Evolutionary conservation across 1,284 basidiomycete species (phyloP), one percentile per base, ranked within the genome.

Genomic region (Phellopilus nigrolimitatus): DNA sequence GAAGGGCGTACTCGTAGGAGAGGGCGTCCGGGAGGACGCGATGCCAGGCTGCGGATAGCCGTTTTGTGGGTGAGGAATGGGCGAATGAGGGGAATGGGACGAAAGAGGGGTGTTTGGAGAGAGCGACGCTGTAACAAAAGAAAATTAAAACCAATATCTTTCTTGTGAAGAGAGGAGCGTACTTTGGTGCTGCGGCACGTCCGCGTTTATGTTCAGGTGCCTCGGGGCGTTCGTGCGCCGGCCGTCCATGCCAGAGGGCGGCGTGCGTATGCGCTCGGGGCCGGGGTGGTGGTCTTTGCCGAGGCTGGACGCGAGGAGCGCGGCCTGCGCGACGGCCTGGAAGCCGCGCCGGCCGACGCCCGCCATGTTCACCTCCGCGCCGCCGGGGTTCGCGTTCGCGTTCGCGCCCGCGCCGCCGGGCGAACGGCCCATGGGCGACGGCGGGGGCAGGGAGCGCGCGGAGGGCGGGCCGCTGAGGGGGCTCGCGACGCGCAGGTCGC

Each of bases 201-300:
- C 63, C 34, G 69, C 61, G 56, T 69, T 70, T 44, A 79, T 80
- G 59, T 84, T 78, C 39, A 84, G 67, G 59, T 71, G 76, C 21
- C 69, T 70, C 13, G 79, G 78, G 12, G 70, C 65, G 57, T 77
- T 76, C 19, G 68, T 64, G 15, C 74, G 59, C 42, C 66, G 62
- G 33, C 66, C 67, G 59, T 66, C 66, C 62, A 67, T 66, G 17
- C 64, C 64, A 49, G 59, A 59, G 13, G 56, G 49, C 19, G 58
- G 60, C 24, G 56, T 46, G 47, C 60, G 57, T 36, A 47, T 50
- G n/a, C n/a, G n/a, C n/a, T 34, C 47, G 47, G 36, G 39, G 36
- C 21, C 21, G 31, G 19, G 17, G 17, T n/a, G n/a, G n/a, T 49
- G 36, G 15, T 37, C 30, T 17, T 37, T 46, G 17, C 24, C 31